phyloP scores from a whole-genome alignment of 768 basidiomycete genomes.

The Russula ochroleuca region DNA sequence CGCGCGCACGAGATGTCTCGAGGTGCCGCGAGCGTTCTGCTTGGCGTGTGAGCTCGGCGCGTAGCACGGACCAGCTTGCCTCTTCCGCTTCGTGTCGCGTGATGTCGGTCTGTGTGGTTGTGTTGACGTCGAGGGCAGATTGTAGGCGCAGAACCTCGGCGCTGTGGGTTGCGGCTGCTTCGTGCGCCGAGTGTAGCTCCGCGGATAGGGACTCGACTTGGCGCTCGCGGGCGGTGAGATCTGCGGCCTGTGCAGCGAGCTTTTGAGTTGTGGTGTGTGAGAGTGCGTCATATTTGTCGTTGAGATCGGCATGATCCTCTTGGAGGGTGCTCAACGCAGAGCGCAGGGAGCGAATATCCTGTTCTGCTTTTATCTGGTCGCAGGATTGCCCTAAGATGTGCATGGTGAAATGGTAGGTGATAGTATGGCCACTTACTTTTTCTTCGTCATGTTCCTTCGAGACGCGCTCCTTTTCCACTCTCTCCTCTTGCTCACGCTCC shows the following conservation, averaged over 20 bases:
- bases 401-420: not conserved
- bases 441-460: slow-evolving; percentile 48
- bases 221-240: slow-evolving; percentile 46
- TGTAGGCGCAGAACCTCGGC: slow-evolving; percentile 44
- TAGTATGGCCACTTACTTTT: slow-evolving; percentile 45
- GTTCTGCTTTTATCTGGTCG: slow-evolving; percentile 46
- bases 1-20: slow-evolving; percentile 54
- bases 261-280: slow-evolving; percentile 48
- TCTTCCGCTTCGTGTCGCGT: slow-evolving; percentile 39
- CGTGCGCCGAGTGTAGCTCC: slow-evolving; percentile 44
- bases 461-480: slow-evolving; percentile 61
- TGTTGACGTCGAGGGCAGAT: slow-evolving; percentile 45
- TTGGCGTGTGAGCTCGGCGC: slow-evolving; percentile 66
- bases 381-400: not conserved
- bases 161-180: slow-evolving; percentile 41
- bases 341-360: slow-evolving; percentile 51
- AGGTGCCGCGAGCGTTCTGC: slow-evolving; percentile 55
- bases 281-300: slow-evolving; percentile 50
- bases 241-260: slow-evolving; percentile 47
- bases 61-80: slow-evolving; percentile 57
- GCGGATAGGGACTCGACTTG: slow-evolving; percentile 46
- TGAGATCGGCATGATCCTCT: slow-evolving; percentile 57
- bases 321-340: slow-evolving; percentile 45
- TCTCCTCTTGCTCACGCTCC: slow-evolving; percentile 63
- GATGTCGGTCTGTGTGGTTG: slow-evolving; percentile 34